Conservation (phyloP, 441 rosid species). For the Populus hybrid region DNA sequence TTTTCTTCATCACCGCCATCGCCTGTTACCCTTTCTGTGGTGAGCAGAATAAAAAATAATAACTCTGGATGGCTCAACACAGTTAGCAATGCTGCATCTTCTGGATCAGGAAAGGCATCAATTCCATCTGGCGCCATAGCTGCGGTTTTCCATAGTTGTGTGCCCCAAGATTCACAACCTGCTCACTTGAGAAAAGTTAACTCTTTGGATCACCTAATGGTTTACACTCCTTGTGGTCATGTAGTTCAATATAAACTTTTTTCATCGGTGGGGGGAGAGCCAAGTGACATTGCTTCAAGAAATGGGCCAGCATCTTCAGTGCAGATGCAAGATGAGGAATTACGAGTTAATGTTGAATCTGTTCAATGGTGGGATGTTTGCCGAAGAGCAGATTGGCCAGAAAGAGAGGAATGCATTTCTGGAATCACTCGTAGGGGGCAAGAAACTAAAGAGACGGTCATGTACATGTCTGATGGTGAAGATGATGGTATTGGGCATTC, state of each 20-base stretch:
- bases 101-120: conserved; percentile 66
- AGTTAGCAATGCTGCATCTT: conserved; percentile 71
- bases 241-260: conserved; percentile 82
- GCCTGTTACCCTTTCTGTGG: conserved; percentile 80
- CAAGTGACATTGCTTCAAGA: conserved; percentile 47
- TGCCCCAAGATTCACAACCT: conserved; percentile 41
- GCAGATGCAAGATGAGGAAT: conserved; percentile 77
- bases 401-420: conserved; percentile 74
- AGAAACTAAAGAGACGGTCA: conserved; percentile 32
- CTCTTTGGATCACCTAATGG: conserved; percentile 78
- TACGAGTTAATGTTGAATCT: conserved; percentile 74
- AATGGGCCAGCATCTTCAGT: conserved; percentile 47
- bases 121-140: conserved; percentile 89
- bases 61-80: conserved; percentile 75
- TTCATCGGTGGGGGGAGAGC: conserved; percentile 59
- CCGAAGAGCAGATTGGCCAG: conserved; percentile 87
- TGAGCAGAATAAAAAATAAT: conserved; percentile 83
- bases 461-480: conserved; percentile 46
- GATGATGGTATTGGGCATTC: conserved; percentile 35
- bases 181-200: conserved; percentile 32
- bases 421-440: conserved; percentile 45
- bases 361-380: conserved; percentile 99
- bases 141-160: conserved; percentile 67
- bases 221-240: conserved; percentile 88
- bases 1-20: conserved; percentile 60